Evolutionary conservation across 768 basidiomycete species (phyloP).

Genomic region (Tubosaeta sp.): DNA sequence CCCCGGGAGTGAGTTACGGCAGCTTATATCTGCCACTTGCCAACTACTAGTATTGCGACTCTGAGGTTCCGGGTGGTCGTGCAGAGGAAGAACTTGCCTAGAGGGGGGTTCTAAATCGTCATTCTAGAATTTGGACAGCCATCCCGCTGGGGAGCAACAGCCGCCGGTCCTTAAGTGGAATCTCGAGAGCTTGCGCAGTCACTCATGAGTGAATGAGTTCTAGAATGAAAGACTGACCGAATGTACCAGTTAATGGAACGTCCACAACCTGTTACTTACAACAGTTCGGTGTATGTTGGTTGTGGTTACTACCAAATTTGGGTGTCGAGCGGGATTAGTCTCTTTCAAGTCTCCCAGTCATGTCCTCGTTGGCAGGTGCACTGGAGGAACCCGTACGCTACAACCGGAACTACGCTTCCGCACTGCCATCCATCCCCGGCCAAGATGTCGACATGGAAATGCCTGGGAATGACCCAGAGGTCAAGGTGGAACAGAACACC

Average conservation of each 20-base stretch:
- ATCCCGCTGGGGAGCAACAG: neutral
- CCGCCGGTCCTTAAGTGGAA: neutral
- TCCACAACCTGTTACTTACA: neutral
- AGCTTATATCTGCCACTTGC: neutral
- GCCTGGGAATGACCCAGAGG: conserved; percentile 7
- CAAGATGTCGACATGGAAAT: conserved; percentile 44
- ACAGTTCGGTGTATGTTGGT: neutral
- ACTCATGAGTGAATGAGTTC: neutral
- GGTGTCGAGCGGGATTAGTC: neutral
- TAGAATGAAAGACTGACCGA: neutral
- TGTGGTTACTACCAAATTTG: conserved; percentile 10
- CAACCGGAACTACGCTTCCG: conserved; percentile 12
- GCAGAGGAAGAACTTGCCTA: neutral
- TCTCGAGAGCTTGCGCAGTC: neutral
- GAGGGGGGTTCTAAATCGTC: neutral
- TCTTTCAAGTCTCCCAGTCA: conserved; percentile 18
- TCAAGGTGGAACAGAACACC: conserved; percentile 15
- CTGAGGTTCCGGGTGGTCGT: conserved; percentile 13
- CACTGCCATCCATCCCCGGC: conserved; percentile 9
- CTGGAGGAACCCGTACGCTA: conserved; percentile 37
- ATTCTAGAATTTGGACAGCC: conserved; percentile 21
- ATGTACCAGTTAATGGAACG: neutral
- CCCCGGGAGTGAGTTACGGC: neutral
- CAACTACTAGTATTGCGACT: conserved; percentile 16
- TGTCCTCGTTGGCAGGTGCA: conserved; percentile 62